Evolutionary conservation across 495 filamentous ascomycete genomes (phyloP).

Genomic region (Aspergillus cavernicola): DNA sequence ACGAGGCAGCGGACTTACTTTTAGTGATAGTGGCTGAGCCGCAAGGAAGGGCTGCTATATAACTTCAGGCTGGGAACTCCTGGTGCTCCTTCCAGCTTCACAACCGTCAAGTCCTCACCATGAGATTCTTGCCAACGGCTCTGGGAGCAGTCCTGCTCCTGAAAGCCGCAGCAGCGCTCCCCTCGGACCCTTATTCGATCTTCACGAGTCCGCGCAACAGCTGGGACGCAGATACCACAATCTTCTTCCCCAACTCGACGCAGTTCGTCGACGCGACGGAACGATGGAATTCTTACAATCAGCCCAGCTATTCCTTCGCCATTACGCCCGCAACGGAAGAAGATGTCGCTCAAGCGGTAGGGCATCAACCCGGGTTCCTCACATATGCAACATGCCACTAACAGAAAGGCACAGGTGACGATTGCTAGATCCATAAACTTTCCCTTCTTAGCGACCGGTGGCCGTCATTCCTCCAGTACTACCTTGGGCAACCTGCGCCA

Average conservation of each 20-base stretch:
- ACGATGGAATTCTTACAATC: neutral
- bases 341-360: neutral
- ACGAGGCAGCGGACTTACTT: neutral
- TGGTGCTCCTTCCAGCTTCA: too few relatives aligned
- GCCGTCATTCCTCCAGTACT: conserved; percentile 23
- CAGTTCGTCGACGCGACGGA: neutral
- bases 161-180: too few relatives aligned
- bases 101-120: too few relatives aligned
- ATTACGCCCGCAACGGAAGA: neutral
- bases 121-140: too few relatives aligned
- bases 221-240: neutral
- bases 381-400: too few relatives aligned
- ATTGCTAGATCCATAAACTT: conserved; percentile 8
- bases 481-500: conserved; percentile 20
- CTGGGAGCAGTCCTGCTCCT: too few relatives aligned
- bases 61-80: too few relatives aligned
- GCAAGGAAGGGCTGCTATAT: neutral
- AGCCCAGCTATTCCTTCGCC: neutral
- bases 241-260: neutral
- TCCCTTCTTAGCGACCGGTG: conserved; percentile 25
- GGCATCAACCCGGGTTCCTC: neutral
- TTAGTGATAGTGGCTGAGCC: neutral
- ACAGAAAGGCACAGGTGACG: neutral
- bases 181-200: neutral
- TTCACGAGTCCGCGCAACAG: neutral